Base-by-base conservation (phyloP, 345 rosid genomes). In the Eutrema japonicum region DNA sequence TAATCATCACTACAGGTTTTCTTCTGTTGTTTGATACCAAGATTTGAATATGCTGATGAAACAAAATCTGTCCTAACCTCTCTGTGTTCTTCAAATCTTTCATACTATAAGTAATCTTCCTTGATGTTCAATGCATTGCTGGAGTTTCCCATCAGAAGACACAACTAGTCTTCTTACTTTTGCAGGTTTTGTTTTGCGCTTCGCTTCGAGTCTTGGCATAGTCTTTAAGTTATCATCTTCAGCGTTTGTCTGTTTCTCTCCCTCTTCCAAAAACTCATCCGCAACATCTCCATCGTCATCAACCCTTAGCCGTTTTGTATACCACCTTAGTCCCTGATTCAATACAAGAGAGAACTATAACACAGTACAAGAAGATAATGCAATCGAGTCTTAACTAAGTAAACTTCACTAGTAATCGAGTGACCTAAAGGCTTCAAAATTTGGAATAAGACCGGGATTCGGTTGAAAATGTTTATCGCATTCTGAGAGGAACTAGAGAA, bases 271-370 rank as follows among this genome's bases (percentile, higher is more conserved):
- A 80, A 94, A 91, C 79, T 94, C 98, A 26, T 94, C 88, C 27
- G 91, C 98, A 32, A 94, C 97, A 41, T 94, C 97, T 77, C 97
- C 98, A 55, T 94, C 98, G 79, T 87, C 97, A 71, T 94, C 96
- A 47, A 91, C 79, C 74, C 81, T 84, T 49, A 91, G 88, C 56
- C 85, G 81, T 77, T 83, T 89, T n/a, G 90, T 86, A 56, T 88
- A 79, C 98, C 98, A 94, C 65, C 79, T 79, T 50, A 94, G 86
- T 60, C 97, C 98, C 97, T 94, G 78, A 51, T 14, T 8, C 59
- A 75, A 67, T 3, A 67, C 42, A 73, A 40, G 27, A 46, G 35
- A 14, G 13, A 52, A 22, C 37, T 43, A 18, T 52, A 30, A 42
- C 4, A 52, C 9, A 63, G 27, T 51, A 72, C 6, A 43, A 40